Percentiles rank a stretch among this genome's conserved stretches.
phyloP scores from a whole-genome alignment of 129 eudicot species.

The Helianthus tuberosus region DNA sequence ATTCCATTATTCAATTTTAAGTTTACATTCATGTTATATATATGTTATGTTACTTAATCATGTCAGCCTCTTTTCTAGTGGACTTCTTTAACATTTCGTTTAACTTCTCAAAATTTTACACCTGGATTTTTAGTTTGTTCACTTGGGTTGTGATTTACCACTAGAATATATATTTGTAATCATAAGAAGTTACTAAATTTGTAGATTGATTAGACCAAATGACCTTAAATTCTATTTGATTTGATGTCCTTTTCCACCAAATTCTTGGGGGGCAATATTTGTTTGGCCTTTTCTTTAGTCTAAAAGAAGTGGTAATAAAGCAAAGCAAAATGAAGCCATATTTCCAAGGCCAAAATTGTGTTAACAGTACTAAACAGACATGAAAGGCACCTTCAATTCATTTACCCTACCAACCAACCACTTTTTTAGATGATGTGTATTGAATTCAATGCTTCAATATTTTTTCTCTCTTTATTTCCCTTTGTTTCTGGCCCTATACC shows the following conservation, averaged over 20 bases:
- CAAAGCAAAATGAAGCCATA: conserved; percentile 33
- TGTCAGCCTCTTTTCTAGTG: no score
- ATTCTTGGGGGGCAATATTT: conserved; percentile 35
- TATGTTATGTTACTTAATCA: no score
- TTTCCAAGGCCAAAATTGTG: conserved; percentile 41
- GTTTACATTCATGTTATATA: no score
- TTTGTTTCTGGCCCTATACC: conserved; percentile 37
- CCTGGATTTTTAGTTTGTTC: background rate
- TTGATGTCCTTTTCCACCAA: conserved; percentile 42
- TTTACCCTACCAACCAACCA: conserved; percentile 49
- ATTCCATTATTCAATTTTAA: no score
- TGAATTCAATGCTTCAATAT: conserved; percentile 39
- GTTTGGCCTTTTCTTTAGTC: conserved; percentile 17
- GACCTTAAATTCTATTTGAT: conserved; percentile 18
- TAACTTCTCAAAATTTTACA: no score
- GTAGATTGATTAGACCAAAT: conserved; percentile 16
- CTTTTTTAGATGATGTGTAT: conserved; percentile 35
- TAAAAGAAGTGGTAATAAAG: conserved; percentile 18
- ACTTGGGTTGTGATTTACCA: background rate
- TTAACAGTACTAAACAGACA: conserved; percentile 28
- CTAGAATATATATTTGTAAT: background rate
- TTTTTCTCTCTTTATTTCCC: conserved; percentile 27
- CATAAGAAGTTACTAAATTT: conserved; percentile 9
- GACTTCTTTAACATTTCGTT: no score
- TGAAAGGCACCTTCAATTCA: conserved; percentile 16